These are phyloP conservation scores for Coemansia sp. DNA, from an alignment of 371 early-diverging fungal genomes.

Conservation along the genomic window DNA sequence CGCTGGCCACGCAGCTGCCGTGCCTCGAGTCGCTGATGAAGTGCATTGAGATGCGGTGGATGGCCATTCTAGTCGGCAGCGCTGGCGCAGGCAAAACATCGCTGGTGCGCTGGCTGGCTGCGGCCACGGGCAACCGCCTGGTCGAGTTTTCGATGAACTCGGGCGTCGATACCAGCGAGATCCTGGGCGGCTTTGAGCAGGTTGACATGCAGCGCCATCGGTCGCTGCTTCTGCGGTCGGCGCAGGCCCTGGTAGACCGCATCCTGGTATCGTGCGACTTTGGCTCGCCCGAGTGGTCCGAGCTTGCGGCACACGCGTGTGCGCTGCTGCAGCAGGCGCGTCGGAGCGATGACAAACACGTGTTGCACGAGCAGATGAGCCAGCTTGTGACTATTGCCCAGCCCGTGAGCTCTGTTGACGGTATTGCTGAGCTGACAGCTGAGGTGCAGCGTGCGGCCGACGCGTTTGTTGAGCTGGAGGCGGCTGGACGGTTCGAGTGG, in stretches of 20 bases:
- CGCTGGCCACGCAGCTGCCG: conserved; percentile 57
- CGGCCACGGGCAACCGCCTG: conserved; percentile 75
- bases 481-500: conserved; percentile 92
- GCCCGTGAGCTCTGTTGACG: too few relatives aligned
- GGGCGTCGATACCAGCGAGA: conserved; percentile 92
- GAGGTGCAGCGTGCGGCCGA: not conserved
- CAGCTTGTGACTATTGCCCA: not conserved
- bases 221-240: conserved; percentile 42
- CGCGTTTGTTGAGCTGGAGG: conserved; percentile 47
- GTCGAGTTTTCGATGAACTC: conserved; percentile 94
- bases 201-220: conserved; percentile 83
- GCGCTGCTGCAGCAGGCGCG: conserved; percentile 12
- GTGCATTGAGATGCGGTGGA: conserved; percentile 88
- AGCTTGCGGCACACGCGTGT: conserved; percentile 3
- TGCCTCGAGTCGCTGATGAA: conserved; percentile 79
- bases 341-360: not conserved
- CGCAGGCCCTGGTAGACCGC: conserved; percentile 2
- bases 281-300: not conserved
- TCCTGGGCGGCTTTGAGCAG: conserved; percentile 97
- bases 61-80: conserved; percentile 91
- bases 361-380: too few relatives aligned
- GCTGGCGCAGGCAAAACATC: conserved; percentile 87
- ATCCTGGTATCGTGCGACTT: conserved; percentile 1
- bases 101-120: conserved; percentile 79
- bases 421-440: too few relatives aligned